Base-by-base conservation (phyloP, 768 basidiomycete genomes). In the Naematelia aurantialba region DNA sequence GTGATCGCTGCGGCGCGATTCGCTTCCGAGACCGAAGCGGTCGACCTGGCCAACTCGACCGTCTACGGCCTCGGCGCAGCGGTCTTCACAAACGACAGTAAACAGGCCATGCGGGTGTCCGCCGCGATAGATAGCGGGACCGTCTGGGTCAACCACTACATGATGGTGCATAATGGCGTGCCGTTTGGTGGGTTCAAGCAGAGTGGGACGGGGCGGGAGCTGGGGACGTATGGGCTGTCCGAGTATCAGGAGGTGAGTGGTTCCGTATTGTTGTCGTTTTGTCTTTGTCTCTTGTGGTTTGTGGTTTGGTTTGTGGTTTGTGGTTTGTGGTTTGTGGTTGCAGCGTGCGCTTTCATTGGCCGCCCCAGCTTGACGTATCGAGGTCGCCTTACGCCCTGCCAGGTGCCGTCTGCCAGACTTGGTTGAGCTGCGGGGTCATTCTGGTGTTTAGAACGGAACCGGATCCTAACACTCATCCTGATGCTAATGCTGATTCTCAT, bases 181-280 rank as follows among this genome's bases (percentile, higher is more conserved):
- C 88, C 89, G 0, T 91, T 91, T 68, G 89, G 89, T 54, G 89
- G 89, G 5, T 90, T 81, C 81, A 91, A 90, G 80, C 84, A 87
- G 68, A 85, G 83, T 27, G 89, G 89, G 51, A 85, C 88, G 11
- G 89, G 89, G 13, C 81, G 87, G 25, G 89, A 90, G 74, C 72
- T 86, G 31, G 89, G 89, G 27, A 85, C 87, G 59, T 87, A 89
- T 75, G 89, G 87, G 5, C 68, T 86, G 39, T 75, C 80, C 21
- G 60, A 50, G 45, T 87, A 86, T 74, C 85, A 84, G 1, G 80
- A 83, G 61, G 82, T 56, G 8, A 52, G n/a, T 25, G 12, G 52
- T 54, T 24, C 39, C 45, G 49, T 50, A 2, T n/a, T 47, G 30
- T 10, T 14, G 17, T 13, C 10, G 13, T 12, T 12, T 30, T 17